Percentiles rank a stretch among this genome's conserved stretches.
phyloP scores from a whole-genome alignment of 768 basidiomycete genomes.

The Steccherinum ochraceum region DNA sequence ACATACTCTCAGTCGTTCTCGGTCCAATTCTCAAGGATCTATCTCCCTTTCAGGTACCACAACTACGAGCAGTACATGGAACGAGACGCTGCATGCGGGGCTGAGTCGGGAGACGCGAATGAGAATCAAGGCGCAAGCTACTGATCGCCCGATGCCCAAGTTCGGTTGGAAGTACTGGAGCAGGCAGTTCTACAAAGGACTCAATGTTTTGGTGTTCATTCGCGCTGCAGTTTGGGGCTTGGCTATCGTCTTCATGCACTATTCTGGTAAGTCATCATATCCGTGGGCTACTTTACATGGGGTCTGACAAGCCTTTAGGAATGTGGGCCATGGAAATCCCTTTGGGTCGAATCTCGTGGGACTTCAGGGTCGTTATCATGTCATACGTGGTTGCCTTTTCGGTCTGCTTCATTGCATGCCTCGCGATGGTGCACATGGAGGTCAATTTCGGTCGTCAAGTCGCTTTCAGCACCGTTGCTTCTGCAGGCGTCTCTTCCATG shows the following conservation, averaged over 20 bases:
- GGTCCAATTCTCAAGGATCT: conserved; percentile 13
- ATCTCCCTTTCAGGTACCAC: too few species aligned
- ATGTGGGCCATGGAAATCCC: conserved; percentile 26
- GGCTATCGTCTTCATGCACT: conserved; percentile 25
- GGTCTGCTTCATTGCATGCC: conserved; percentile 19
- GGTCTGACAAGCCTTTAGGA: conserved; percentile 4
- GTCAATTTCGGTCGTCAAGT: conserved; percentile 21
- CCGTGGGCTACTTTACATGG: background rate
- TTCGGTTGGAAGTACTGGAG: conserved; percentile 20
- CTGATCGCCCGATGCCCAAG: conserved; percentile 18
- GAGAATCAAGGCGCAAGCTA: conserved; percentile 20
- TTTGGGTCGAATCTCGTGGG: conserved; percentile 18
- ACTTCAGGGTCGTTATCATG: conserved; percentile 14
- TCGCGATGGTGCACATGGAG: conserved; percentile 24
- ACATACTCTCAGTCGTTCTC: conserved; percentile 5
- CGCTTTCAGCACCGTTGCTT: conserved; percentile 21
- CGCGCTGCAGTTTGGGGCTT: conserved; percentile 21
- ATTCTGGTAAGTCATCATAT: conserved; percentile 16
- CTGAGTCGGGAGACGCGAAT: conserved; percentile 21
- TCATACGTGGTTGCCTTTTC: conserved; percentile 22
- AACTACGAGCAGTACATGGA: conserved; percentile 15
- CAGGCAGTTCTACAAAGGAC: conserved; percentile 13
- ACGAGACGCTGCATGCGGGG: conserved; percentile 18
- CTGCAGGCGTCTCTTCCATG: conserved; percentile 20
- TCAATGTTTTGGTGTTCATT: conserved; percentile 13